Conservation (phyloP, 176 grass and related monocot genomes). For the Oryza coarctata region DNA sequence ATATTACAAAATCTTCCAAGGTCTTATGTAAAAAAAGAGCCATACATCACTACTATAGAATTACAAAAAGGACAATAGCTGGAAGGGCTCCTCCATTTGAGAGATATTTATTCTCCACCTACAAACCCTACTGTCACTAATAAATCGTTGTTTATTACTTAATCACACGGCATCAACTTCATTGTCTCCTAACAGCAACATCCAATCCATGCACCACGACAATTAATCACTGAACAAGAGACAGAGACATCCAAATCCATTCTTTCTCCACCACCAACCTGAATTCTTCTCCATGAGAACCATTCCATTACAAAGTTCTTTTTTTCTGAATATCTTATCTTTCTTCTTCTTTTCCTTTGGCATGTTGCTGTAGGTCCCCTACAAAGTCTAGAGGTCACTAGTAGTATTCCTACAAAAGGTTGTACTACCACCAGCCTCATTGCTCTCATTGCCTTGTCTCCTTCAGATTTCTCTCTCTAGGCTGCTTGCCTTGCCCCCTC, state of each 20-base stretch:
- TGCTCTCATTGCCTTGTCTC: not conserved
- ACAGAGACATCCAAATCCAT: not conserved
- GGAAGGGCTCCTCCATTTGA: not conserved
- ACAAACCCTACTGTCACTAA: constrained; percentile 13
- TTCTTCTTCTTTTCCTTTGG: not conserved
- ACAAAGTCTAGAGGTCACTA: not conserved
- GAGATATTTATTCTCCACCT: constrained; percentile 26
- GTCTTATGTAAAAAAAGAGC: no score
- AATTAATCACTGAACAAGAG: constrained; percentile 21
- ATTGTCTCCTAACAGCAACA: not conserved
- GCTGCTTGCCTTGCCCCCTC: not conserved
- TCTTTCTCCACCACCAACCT: constrained; percentile 31
- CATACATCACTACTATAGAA: no score
- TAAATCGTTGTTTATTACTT: not conserved
- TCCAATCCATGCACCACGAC: constrained; percentile 4
- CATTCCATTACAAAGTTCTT: constrained; percentile 21
- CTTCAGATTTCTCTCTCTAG: not conserved
- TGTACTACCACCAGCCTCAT: not conserved
- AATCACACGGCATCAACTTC: not conserved
- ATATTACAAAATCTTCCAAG: not conserved
- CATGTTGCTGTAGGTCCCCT: constrained; percentile 11
- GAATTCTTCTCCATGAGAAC: constrained; percentile 11
- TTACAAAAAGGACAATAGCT: not conserved
- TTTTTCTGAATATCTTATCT: not conserved
- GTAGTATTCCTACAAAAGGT: constrained; percentile 29